Conservation (phyloP, 1,139 yeast genomes). For the Kodamaea suecica region DNA sequence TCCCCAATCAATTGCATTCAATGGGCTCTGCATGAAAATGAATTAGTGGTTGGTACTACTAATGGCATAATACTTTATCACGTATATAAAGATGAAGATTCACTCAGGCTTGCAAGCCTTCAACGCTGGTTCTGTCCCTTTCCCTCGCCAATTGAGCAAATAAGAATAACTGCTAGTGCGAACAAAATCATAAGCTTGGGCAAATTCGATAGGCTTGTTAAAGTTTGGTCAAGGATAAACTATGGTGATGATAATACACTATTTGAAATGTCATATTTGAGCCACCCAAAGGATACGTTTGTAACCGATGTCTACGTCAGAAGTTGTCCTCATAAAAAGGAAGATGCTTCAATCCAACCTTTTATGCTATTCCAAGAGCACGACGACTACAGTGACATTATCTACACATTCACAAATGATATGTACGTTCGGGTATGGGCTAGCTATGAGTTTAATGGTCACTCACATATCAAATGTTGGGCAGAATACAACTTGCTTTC, state of each 20-base stretch:
- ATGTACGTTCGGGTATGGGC: conserved; percentile 67
- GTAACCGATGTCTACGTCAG: conserved; percentile 42
- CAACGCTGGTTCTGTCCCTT: conserved; percentile 49
- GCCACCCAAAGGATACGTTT: conserved; percentile 51
- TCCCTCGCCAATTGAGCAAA: conserved; percentile 24
- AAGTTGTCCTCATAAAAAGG: not conserved
- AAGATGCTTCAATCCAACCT: not conserved
- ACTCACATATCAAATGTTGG: conserved; percentile 59
- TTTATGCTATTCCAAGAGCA: conserved; percentile 9
- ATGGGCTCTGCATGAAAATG: conserved; percentile 64
- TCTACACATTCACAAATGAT: conserved; percentile 62
- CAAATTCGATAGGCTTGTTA: conserved; percentile 60
- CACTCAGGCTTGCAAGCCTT: conserved; percentile 20
- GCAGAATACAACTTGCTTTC: conserved; percentile 47
- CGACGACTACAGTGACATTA: conserved; percentile 37
- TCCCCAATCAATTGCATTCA: conserved; percentile 51
- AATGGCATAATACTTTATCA: conserved; percentile 51
- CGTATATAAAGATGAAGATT: conserved; percentile 42
- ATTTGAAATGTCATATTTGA: conserved; percentile 68
- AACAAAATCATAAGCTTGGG: conserved; percentile 64
- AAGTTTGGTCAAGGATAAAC: conserved; percentile 75
- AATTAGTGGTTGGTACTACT: conserved; percentile 60
- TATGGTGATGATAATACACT: conserved; percentile 64
- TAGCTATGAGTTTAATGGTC: conserved; percentile 59
- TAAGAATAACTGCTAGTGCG: conserved; percentile 36